These are phyloP conservation scores for Rubia yunnanensis DNA, from an alignment of 257 asterid species.

Conservation along the genomic window DNA sequence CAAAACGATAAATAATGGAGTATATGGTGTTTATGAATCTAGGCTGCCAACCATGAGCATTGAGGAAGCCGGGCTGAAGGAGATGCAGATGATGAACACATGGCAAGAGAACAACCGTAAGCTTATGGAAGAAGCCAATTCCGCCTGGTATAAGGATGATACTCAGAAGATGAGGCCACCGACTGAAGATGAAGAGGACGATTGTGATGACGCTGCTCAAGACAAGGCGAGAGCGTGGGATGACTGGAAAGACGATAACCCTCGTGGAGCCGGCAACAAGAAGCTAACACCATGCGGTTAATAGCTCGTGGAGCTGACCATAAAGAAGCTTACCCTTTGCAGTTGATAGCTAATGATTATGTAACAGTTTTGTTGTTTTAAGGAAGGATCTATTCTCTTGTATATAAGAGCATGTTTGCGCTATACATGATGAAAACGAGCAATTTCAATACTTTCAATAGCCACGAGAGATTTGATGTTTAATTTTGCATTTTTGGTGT, in stretches of 20 bases:
- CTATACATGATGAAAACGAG: neutral
- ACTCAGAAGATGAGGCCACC: conserved; percentile 35
- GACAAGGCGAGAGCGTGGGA: conserved; percentile 96
- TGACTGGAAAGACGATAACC: conserved; percentile 98
- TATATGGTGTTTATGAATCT: neutral
- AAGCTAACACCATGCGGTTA: conserved; percentile 96
- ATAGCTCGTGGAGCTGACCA: neutral
- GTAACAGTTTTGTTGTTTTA: too few relatives aligned
- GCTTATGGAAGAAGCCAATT: conserved; percentile 87
- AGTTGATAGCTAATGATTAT: neutral
- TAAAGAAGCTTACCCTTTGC: neutral
- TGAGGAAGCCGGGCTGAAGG: conserved; percentile 93
- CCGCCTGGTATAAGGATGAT: conserved; percentile 83
- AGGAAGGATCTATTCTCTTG: neutral
- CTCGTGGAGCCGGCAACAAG: conserved; percentile 96
- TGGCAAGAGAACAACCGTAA: conserved; percentile 77
- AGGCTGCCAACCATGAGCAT: conserved; percentile 97
- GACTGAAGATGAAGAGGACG: conserved; percentile 45
- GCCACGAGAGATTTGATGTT: neutral
- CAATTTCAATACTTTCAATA: neutral
- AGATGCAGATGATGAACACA: conserved; percentile 91
- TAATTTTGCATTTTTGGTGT: too few relatives aligned
- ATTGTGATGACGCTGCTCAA: conserved; percentile 78
- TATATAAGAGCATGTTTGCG: neutral
- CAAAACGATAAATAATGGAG: neutral